These are phyloP conservation scores for Nosema muscidifuracis DNA, from an alignment of 371 early-diverging fungal species.

Conservation along the genomic window DNA sequence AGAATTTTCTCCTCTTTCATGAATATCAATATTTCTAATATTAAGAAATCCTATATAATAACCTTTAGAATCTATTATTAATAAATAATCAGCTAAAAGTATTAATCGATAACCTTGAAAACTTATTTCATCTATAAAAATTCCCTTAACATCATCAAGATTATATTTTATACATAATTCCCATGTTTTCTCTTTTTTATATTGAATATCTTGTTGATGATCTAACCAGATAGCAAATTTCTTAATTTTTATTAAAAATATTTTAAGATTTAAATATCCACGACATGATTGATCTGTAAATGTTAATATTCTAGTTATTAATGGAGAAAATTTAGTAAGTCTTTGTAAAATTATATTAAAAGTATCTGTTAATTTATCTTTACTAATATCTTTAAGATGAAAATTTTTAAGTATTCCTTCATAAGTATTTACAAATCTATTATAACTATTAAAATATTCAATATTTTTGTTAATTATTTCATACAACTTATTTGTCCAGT, in stretches of 20 bases:
- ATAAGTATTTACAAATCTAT: neutral
- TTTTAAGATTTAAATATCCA: neutral
- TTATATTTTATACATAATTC: neutral
- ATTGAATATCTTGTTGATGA: neutral
- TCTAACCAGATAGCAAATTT: neutral
- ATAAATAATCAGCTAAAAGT: neutral
- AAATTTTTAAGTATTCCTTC: neutral
- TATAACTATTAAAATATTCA: neutral
- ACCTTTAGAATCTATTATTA: neutral
- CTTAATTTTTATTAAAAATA: neutral
- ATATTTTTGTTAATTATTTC: neutral
- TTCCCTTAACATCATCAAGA: neutral
- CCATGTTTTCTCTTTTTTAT: neutral
- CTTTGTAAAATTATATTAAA: constrained; percentile 2
- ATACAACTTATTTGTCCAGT: neutral
- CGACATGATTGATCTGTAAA: neutral
- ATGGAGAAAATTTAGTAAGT: neutral
- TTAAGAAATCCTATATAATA: neutral
- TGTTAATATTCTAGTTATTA: neutral
- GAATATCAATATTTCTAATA: neutral
- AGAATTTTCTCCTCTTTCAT: neutral
- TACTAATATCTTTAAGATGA: neutral
- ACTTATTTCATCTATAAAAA: constrained; percentile 4
- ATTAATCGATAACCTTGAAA: neutral
- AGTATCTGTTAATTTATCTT: neutral